Base-by-base conservation (phyloP, 768 basidiomycete species). In the Rhodotorula babjevae region DNA sequence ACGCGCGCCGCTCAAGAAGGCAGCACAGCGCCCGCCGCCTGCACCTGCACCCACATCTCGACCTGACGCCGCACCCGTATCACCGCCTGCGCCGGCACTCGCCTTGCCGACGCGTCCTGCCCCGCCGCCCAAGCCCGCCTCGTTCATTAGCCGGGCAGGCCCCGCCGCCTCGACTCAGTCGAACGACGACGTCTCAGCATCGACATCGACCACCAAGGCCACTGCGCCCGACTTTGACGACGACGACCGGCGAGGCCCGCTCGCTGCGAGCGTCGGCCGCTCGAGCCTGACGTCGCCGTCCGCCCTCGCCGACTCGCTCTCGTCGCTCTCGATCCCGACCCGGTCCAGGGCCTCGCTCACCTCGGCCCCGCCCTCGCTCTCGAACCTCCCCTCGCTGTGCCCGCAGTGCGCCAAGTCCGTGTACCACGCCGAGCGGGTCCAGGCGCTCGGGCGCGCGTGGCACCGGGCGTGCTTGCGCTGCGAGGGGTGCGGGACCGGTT, bases 381-480 rank as follows among this genome's bases (percentile, higher is more conserved):
- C 53, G n/a, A 55, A 29, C 42, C 29, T 58, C 21, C 23, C 47
- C 21, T 50, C 49, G 16, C n/a, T 52, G 21, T 58, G n/a, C 27
- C 58, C 58, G 36, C 36, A 27, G 15, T 59, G 36, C 31, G 21
- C 25, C 27, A 31, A 52, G 50, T 29, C 18, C 31, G 42, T 49
- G 18, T 29, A 44, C 52, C 64, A 66, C 44, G 66, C 67, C 66
- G 67, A 68, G 60, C 21, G 42, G 21, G 58, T 59, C 10, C 23
- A 21, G 40, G 58, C 58, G 6, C 60, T 61, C 60, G 5, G 27
- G 60, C 60, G 44, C 6, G 27, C 42, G 44, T 31, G 44, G 46
- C 29, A 46, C 44, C 67, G 76, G 71, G 53, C 75, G 75, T 78
- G 77, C 29, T 62, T 78, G 46, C 62, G 75, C 19, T 78, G 77